Conservation (phyloP, 345 rosid species). For the Eucalyptus marginata region DNA sequence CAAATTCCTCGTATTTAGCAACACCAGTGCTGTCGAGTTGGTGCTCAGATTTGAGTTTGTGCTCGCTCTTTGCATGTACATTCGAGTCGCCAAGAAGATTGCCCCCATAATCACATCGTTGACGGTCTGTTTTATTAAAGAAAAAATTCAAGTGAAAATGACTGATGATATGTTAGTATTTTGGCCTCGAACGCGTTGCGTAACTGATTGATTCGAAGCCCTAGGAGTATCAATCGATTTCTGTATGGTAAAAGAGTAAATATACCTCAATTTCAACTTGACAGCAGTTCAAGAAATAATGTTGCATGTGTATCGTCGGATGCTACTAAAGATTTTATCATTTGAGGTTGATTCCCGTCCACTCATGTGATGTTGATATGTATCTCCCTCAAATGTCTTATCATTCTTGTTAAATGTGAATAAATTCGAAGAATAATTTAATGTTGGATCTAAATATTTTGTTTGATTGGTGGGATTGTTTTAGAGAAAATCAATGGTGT, state of each 20-base stretch:
- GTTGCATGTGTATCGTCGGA: background rate
- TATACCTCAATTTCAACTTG: background rate
- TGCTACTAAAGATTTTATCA: background rate
- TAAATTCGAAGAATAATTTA: background rate
- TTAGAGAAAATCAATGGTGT: background rate
- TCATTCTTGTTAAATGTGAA: background rate
- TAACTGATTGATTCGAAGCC: background rate
- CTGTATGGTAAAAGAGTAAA: background rate
- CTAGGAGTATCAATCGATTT: background rate
- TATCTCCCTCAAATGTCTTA: background rate
- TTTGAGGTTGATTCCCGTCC: background rate
- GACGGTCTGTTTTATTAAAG: slow-evolving; percentile 15
- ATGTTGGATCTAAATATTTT: background rate
- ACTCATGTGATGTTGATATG: background rate
- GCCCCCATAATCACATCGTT: slow-evolving; percentile 40
- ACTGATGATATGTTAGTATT: background rate
- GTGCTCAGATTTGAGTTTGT: background rate
- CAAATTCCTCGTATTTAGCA: slow-evolving; percentile 32
- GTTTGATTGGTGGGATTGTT: too few relatives aligned
- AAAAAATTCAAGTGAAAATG: background rate
- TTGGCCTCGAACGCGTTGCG: background rate
- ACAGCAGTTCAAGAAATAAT: background rate
- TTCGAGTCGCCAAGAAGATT: slow-evolving; percentile 29
- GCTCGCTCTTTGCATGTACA: slow-evolving; percentile 22
- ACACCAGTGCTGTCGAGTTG: slow-evolving; percentile 28